A percentile compares a stretch with the other conserved stretches of the same genome.
phyloP scores from a whole-genome alignment of 345 rosid species.

The Pistacia atlantica region DNA sequence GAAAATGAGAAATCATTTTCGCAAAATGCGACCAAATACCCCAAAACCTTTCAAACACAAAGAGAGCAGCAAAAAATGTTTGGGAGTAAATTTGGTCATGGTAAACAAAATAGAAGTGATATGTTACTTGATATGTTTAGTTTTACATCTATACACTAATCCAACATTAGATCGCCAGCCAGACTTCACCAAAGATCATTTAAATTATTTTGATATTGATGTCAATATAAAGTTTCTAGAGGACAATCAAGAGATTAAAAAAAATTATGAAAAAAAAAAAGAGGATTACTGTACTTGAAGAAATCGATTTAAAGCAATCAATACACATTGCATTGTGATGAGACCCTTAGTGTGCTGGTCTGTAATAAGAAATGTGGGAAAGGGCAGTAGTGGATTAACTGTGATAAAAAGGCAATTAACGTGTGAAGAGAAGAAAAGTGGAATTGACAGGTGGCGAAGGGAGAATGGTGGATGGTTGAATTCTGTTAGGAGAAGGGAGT shows the following conservation, averaged over 20 bases:
- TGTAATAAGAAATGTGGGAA: no score
- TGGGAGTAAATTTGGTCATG: slow-evolving; percentile 1
- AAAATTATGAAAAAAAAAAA: background rate
- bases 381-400: no score
- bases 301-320: slow-evolving; percentile 91
- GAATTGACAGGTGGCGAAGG: no score
- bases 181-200: background rate
- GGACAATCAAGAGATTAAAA: background rate
- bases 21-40: no score
- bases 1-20: no score
- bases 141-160: background rate
- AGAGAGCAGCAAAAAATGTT: background rate
- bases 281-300: slow-evolving; percentile 65
- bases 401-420: no score
- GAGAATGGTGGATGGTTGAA: no score
- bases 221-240: background rate
- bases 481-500: no score
- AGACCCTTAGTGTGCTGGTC: no score
- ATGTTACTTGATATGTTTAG: background rate
- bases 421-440: no score
- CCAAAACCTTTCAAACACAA: background rate
- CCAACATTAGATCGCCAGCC: background rate
- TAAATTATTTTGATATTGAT: slow-evolving; percentile 3
- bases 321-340: slow-evolving; percentile 92
- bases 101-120: slow-evolving; percentile 7